Base-by-base conservation (phyloP, 768 basidiomycete genomes). In the Amanita thiersii region DNA sequence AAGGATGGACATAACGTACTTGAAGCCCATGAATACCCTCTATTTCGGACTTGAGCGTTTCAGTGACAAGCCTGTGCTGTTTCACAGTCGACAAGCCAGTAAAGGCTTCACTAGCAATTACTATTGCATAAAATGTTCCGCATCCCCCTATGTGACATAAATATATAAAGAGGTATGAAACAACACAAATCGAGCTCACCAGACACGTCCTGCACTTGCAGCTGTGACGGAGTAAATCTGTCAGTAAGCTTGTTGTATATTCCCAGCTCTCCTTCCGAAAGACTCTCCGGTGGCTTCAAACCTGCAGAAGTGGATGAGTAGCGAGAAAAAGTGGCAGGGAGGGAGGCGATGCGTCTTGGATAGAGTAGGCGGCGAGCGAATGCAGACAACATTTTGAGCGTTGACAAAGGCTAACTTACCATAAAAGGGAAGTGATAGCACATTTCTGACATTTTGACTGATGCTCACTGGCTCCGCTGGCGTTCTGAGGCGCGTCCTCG, bases 81-180 rank as follows among this genome's bases (percentile, higher is more conserved):
- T 96, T 93, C 40, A 98, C 79, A 31, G 79, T 84, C 1, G 86
- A 61, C 29, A 98, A 63, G 6, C 85, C 94, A 49, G 83, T 80
- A 71, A 99, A 98, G 1, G 72, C 72, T n/a, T 77, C 59, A 45
- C 88, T 91, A 3, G 85, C 75, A 47, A 99, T 86, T 9, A 76
- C 73, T 47, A 99, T 93, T 31, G 92, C 87, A 53, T 94, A 99
- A 63, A 98, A 99, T 3, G 81, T 74, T n/a, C 96, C 96, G 56
- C 96, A 98, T 17, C 96, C 96, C 40, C 92, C 94, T 96, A 32
- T 12, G 25, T 21, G 48, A 20, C 20, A 32, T 25, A 19, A 33
- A n/a, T 19, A 21, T 21, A 24, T 20, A 15, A 20, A 26, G 11
- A 12, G 25, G 26, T 20, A 18, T 18, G 24, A 42, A 2, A 4